phyloP scores from a whole-genome alignment of 257 asterid genomes.

The Voacanga thouarsii region DNA sequence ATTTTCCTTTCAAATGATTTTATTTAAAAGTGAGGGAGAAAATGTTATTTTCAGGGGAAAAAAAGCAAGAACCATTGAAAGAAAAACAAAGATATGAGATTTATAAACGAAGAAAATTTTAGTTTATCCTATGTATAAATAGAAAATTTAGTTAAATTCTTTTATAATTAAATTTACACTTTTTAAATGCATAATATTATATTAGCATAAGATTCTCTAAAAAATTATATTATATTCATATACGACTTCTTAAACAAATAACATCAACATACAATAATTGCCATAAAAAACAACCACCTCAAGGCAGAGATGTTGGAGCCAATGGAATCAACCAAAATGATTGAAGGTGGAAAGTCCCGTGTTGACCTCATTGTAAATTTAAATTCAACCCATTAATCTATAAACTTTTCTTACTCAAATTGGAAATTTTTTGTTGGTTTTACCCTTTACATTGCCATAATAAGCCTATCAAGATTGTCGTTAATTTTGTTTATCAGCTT shows the following conservation, averaged over 20 bases:
- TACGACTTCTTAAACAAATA: not conserved
- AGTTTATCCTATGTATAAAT: not conserved
- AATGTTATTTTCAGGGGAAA: too few species aligned
- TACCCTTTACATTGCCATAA: not conserved
- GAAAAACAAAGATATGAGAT: not conserved
- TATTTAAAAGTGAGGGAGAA: too few species aligned
- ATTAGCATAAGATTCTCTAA: too few species aligned
- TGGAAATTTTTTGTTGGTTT: not conserved
- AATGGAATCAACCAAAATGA: not conserved
- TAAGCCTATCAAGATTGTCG: constrained; percentile 5
- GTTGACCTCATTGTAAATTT: not conserved
- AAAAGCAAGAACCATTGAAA: not conserved
- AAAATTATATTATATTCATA: not conserved
- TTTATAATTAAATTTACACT: too few species aligned
- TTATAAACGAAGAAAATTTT: too few species aligned
- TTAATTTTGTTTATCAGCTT: not conserved
- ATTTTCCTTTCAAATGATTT: too few species aligned
- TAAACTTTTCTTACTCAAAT: not conserved
- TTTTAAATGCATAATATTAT: too few species aligned
- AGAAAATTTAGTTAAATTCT: too few species aligned
- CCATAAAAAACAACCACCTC: not conserved
- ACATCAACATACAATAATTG: not conserved
- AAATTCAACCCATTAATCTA: not conserved
- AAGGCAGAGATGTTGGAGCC: not conserved
- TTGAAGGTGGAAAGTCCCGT: not conserved